These are phyloP conservation scores for Cyclanthera cordifolia DNA, from an alignment of 306 rosid genomes.

Conservation along the genomic window DNA sequence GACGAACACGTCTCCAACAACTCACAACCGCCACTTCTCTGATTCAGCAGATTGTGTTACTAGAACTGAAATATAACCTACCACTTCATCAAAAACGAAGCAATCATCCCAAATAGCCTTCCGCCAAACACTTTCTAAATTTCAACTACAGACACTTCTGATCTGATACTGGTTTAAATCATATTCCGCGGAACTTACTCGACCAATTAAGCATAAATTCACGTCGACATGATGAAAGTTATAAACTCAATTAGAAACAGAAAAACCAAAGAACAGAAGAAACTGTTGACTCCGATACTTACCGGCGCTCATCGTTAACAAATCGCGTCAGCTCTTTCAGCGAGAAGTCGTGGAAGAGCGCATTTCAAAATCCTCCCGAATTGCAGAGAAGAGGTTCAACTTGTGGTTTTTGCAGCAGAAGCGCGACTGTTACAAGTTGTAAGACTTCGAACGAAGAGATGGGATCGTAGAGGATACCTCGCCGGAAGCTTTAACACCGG, in stretches of 20 bases:
- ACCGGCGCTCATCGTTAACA: slow-evolving; percentile 2
- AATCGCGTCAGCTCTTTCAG: slow-evolving; percentile 1
- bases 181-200: not conserved
- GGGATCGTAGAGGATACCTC: not conserved
- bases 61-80: not conserved
- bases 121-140: not conserved
- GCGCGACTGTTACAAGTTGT: not conserved
- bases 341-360: not conserved
- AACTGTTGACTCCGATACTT: not conserved
- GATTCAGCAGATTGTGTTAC: not conserved
- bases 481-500: not conserved
- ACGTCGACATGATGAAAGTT: not conserved
- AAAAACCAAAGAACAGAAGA: not conserved
- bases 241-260: not conserved
- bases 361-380: not conserved
- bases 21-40: not conserved
- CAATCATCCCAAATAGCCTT: not conserved
- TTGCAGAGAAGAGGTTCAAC: not conserved
- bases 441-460: not conserved
- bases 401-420: not conserved
- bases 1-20: not conserved
- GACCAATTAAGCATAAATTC: not conserved
- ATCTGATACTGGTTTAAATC: not conserved
- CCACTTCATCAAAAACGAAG: not conserved
- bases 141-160: not conserved